These are phyloP conservation scores for Penicillium goetzii DNA, from an alignment of 495 filamentous ascomycete species.

Conservation along the genomic window DNA sequence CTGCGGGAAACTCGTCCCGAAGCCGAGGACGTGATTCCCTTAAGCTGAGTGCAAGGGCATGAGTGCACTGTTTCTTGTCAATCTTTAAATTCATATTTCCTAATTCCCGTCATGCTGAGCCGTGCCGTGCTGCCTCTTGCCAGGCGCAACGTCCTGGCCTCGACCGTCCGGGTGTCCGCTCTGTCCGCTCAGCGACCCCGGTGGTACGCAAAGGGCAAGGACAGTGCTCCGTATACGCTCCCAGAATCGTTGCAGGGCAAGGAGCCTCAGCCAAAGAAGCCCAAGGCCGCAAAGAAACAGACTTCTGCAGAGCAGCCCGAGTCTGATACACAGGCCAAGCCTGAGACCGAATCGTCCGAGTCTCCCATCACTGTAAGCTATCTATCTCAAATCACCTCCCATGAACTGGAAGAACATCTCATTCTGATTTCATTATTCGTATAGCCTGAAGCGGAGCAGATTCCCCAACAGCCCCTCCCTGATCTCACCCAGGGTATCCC, in stretches of 20 bases:
- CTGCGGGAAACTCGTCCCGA: conserved; percentile 28
- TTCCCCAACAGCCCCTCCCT: conserved; percentile 63
- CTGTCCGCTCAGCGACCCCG: conserved; percentile 43
- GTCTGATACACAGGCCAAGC: conserved; percentile 45
- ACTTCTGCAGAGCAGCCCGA: conserved; percentile 49
- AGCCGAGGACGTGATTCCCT: conserved; percentile 10
- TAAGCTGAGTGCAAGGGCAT: conserved; percentile 28
- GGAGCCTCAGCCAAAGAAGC: conserved; percentile 22
- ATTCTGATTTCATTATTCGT: conserved; percentile 29
- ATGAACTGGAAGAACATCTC: neutral
- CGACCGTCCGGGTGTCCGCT: conserved; percentile 41
- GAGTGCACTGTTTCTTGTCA: conserved; percentile 31
- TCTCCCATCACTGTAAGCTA: conserved; percentile 33
- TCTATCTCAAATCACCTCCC: neutral
- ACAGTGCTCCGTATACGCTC: conserved; percentile 50
- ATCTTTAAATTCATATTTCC: conserved; percentile 12
- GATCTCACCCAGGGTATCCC: conserved; percentile 91
- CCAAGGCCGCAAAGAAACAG: conserved; percentile 33
- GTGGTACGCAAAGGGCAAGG: conserved; percentile 54
- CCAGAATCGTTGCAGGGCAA: conserved; percentile 42
- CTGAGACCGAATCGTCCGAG: conserved; percentile 41
- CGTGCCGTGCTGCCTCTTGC: conserved; percentile 50
- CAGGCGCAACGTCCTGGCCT: conserved; percentile 48
- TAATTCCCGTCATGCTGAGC: conserved; percentile 45
- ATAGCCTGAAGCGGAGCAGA: conserved; percentile 37